These are phyloP conservation scores for Saturnispora hagleri DNA, from an alignment of 805 yeast species.

Conservation along the genomic window DNA sequence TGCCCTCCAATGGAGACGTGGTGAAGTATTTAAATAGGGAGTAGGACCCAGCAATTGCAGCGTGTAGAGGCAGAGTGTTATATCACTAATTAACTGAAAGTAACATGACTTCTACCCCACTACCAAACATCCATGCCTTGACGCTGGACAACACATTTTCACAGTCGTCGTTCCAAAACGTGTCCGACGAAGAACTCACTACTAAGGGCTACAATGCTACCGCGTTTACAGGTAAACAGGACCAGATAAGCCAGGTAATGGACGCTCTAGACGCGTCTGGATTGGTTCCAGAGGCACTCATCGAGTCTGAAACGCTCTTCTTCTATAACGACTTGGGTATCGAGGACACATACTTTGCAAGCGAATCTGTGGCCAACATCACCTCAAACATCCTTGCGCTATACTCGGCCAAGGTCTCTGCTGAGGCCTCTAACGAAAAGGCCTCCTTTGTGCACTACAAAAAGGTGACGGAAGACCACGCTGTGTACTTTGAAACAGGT, in stretches of 20 bases:
- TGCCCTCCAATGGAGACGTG: not conserved
- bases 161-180: constrained; percentile 27
- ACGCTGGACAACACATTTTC: constrained; percentile 31
- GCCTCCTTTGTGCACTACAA: constrained; percentile 59
- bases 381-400: constrained; percentile 80
- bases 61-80: not conserved
- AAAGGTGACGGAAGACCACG: constrained; percentile 75
- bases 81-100: not conserved
- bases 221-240: constrained; percentile 71
- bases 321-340: constrained; percentile 82
- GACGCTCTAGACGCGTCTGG: constrained; percentile 76
- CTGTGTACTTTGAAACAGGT: constrained; percentile 80
- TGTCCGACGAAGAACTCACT: constrained; percentile 24
- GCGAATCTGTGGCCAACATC: constrained; percentile 71
- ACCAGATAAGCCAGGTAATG: constrained; percentile 73
- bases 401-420: constrained; percentile 88
- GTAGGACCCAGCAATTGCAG: not conserved
- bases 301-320: constrained; percentile 83
- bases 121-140: constrained; percentile 14
- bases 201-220: constrained; percentile 59
- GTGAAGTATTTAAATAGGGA: not conserved
- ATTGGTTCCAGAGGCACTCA: constrained; percentile 77
- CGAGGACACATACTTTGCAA: constrained; percentile 85
- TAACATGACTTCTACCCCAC: constrained; percentile 2
- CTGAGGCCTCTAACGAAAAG: constrained; percentile 49